These are phyloP conservation scores for Phytophthora aleatoria DNA, from an alignment of 352 stramenopile species.

Conservation along the genomic window DNA sequence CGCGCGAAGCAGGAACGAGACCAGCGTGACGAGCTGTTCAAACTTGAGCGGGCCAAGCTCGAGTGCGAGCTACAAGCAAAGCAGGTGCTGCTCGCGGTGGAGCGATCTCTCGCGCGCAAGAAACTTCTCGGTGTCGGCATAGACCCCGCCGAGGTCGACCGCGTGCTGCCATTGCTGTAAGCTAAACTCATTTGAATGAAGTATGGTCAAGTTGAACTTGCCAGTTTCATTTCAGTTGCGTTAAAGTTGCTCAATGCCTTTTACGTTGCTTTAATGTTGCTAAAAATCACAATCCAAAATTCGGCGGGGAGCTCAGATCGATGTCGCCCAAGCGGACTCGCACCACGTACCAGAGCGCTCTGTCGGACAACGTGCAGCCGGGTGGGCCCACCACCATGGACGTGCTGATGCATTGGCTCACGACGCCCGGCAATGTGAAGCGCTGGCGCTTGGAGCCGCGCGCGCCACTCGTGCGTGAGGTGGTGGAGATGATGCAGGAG, in stretches of 20 bases:
- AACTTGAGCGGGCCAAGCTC: conserved; percentile 51
- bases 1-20: conserved; percentile 36
- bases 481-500: conserved; percentile 30
- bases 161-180: conserved; percentile 43
- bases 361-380: conserved; percentile 26
- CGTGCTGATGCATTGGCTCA: conserved; percentile 42
- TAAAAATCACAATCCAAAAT: conserved; percentile 1
- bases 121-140: conserved; percentile 51
- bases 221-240: background rate
- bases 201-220: conserved; percentile 9
- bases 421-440: conserved; percentile 36
- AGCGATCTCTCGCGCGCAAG: conserved; percentile 51
- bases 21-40: conserved; percentile 46
- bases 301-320: background rate
- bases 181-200: background rate
- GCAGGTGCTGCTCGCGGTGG: conserved; percentile 43
- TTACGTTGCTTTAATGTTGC: conserved; percentile 3
- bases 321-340: conserved; percentile 10
- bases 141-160: conserved; percentile 41
- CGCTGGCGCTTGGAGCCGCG: conserved; percentile 36
- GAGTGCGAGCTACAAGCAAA: conserved; percentile 49
- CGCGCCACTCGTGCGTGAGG: conserved; percentile 26
- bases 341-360: conserved; percentile 10
- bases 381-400: conserved; percentile 36
- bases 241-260: background rate